Evolutionary conservation across 495 filamentous ascomycete genomes (phyloP).

Genomic region (Umbilicaria muhlenbergii): DNA sequence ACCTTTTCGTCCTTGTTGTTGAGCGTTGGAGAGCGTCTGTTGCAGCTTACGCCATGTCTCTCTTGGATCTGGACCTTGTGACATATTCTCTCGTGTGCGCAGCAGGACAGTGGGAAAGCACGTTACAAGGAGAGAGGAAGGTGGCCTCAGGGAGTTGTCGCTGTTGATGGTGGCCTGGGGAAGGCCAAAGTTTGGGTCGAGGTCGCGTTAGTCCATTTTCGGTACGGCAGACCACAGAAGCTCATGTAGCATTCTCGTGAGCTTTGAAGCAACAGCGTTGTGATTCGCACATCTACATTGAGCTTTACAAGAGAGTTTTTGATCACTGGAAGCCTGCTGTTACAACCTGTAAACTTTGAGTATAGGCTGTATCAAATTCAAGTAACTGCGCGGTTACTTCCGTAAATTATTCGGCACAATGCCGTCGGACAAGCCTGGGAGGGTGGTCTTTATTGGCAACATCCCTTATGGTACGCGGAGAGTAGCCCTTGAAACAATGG

Average conservation of each 20-base stretch:
- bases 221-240: neutral
- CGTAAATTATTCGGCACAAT: conserved; percentile 18
- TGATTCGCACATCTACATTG: no score
- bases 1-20: conserved; percentile 29
- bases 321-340: no score
- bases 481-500: neutral
- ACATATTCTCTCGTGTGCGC: conserved; percentile 19
- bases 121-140: conserved; percentile 13
- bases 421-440: conserved; percentile 39
- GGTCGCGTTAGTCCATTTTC: neutral
- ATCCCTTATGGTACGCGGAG: conserved; percentile 11
- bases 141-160: conserved; percentile 17
- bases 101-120: neutral
- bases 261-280: no score
- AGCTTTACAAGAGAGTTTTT: no score
- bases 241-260: neutral
- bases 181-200: neutral
- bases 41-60: conserved; percentile 52
- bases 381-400: no score
- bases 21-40: conserved; percentile 32
- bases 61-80: conserved; percentile 45
- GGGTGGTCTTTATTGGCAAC: conserved; percentile 57
- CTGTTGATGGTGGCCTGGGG: conserved; percentile 11
- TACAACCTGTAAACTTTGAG: no score
- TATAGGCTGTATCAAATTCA: no score